Conservation (phyloP, 805 yeast genomes). For the Lipomyces mesembrius region DNA sequence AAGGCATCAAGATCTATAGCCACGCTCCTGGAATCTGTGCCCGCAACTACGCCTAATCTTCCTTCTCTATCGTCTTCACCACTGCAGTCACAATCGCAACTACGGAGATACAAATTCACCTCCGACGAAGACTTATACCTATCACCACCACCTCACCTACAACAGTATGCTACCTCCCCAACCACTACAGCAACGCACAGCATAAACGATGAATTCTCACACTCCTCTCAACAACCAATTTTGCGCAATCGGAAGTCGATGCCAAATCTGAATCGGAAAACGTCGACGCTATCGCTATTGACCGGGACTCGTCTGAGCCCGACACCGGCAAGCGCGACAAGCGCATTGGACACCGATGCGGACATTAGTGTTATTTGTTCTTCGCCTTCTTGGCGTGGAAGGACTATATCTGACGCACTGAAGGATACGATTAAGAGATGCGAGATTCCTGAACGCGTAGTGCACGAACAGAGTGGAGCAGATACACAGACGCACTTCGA, state of each 20-base stretch:
- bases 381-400: slow-evolving; percentile 6
- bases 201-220: neutral
- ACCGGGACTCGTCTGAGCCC: slow-evolving; percentile 12
- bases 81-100: neutral
- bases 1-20: neutral
- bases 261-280: slow-evolving; percentile 19
- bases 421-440: neutral
- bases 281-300: slow-evolving; percentile 22
- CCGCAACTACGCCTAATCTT: neutral
- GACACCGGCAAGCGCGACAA: slow-evolving; percentile 8
- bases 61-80: neutral
- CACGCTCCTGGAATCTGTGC: neutral
- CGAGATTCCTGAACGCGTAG: neutral
- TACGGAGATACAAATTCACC: slow-evolving; percentile 19
- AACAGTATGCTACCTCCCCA: neutral
- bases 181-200: neutral
- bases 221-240: neutral
- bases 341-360: neutral
- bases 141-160: neutral
- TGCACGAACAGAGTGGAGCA: neutral
- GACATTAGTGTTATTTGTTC: slow-evolving; percentile 8
- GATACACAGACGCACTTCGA: neutral
- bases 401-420: neutral
- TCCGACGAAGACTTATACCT: slow-evolving; percentile 22
- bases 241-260: slow-evolving; percentile 23